Conservation (phyloP, 2,329 filamentous ascomycete genomes). For the Coleophoma crateriformis region DNA sequence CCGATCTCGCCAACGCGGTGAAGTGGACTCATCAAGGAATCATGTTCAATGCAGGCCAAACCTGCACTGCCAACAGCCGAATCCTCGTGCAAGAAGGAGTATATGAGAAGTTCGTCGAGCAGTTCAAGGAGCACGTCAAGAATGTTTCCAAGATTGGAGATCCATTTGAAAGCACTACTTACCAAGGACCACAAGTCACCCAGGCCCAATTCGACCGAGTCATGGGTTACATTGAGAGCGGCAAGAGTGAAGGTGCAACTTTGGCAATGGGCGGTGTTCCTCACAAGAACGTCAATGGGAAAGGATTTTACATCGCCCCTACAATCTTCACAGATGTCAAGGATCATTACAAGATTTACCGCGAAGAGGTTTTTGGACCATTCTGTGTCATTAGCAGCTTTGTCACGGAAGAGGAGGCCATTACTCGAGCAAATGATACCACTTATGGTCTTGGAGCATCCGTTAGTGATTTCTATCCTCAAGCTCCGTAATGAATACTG, state of each 20-base stretch:
- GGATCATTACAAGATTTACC: constrained; percentile 36
- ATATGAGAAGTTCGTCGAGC: constrained; percentile 53
- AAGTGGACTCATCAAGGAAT: constrained; percentile 49
- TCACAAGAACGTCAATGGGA: constrained; percentile 43
- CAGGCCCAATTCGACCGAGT: constrained; percentile 63
- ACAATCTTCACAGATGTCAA: constrained; percentile 47
- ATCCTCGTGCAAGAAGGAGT: constrained; percentile 54
- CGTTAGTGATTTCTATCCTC: background rate
- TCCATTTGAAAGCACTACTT: constrained; percentile 59
- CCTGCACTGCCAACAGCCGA: constrained; percentile 56
- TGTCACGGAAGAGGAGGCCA: constrained; percentile 58
- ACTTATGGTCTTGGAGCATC: constrained; percentile 54
- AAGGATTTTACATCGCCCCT: constrained; percentile 53
- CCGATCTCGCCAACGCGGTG: constrained; percentile 57
- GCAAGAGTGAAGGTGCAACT: constrained; percentile 60
- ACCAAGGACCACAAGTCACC: constrained; percentile 67
- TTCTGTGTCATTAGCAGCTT: constrained; percentile 65
- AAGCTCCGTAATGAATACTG: background rate
- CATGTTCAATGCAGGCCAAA: constrained; percentile 47
- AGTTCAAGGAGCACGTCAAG: constrained; percentile 52
- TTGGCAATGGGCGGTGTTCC: constrained; percentile 57
- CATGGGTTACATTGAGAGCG: constrained; percentile 53
- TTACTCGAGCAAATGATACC: constrained; percentile 55
- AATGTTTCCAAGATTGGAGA: constrained; percentile 59
- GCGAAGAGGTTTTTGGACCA: constrained; percentile 68